Conservation (phyloP, 345 rosid species). For the Combretum micranthum region DNA sequence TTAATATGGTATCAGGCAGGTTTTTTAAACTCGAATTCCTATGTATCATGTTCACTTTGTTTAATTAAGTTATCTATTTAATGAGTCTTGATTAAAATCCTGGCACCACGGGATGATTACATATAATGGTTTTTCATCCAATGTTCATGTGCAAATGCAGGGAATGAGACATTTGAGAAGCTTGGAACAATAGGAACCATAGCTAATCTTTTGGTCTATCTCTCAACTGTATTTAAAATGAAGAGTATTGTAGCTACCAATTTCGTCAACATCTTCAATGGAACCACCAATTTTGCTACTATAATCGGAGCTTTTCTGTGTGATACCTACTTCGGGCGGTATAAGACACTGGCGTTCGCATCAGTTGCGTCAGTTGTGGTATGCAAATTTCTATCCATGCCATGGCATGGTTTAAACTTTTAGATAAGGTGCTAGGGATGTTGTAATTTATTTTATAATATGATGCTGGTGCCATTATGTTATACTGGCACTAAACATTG, state of each 20-base stretch:
- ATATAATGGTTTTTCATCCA: not conserved
- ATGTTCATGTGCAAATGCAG: conserved; percentile 15
- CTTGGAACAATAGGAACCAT: conserved; percentile 56
- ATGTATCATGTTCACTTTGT: no score
- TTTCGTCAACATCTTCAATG: conserved; percentile 45
- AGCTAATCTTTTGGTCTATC: conserved; percentile 43
- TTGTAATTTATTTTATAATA: no score
- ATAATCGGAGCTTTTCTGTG: conserved; percentile 55
- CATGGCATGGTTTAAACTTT: no score
- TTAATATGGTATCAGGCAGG: no score
- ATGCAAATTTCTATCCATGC: not conserved
- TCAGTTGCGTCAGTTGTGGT: conserved; percentile 56
- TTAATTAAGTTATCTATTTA: no score
- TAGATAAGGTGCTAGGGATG: no score
- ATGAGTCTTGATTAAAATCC: not conserved
- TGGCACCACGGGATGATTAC: not conserved
- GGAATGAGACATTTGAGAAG: conserved; percentile 68
- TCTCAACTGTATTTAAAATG: conserved; percentile 58
- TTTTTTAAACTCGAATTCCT: no score
- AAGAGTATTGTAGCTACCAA: conserved; percentile 56
- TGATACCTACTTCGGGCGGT: conserved; percentile 73
- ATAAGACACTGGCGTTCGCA: conserved; percentile 52
- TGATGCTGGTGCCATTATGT: no score
- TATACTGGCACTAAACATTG: no score
- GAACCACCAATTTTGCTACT: conserved; percentile 59